Conservation (phyloP, 306 rosid genomes). For the Carpinus fangiana region DNA sequence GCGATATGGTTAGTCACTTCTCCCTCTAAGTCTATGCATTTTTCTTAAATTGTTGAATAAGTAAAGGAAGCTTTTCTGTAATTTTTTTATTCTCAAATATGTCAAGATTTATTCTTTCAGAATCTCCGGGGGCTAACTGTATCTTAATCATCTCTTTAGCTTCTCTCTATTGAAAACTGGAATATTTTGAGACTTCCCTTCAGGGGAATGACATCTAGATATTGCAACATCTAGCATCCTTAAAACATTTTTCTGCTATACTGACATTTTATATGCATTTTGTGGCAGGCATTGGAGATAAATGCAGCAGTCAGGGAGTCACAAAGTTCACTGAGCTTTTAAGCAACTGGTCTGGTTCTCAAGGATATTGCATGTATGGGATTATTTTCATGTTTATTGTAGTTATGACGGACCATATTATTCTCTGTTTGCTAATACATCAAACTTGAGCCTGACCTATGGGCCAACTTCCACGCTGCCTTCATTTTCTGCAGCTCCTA, state of each 20-base stretch:
- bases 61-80: background rate
- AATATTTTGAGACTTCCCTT: background rate
- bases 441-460: background rate
- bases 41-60: background rate
- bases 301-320: constrained; percentile 47
- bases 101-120: background rate
- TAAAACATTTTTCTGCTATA: background rate
- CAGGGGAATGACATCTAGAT: background rate
- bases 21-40: background rate
- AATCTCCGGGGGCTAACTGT: background rate
- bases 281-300: constrained; percentile 55
- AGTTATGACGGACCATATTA: constrained; percentile 1
- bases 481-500: background rate
- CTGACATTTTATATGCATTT: constrained; percentile 26
- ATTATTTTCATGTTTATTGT: constrained; percentile 13
- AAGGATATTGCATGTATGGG: constrained; percentile 69
- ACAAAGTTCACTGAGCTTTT: constrained; percentile 39
- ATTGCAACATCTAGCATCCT: constrained; percentile 7
- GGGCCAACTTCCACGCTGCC: constrained; percentile 6
- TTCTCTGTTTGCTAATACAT: constrained; percentile 11
- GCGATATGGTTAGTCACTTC: too few relatives aligned
- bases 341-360: constrained; percentile 64
- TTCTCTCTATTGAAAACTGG: background rate
- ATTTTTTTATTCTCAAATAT: background rate
- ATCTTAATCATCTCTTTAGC: background rate